These are phyloP conservation scores for Eucalyptus paniculata DNA, from an alignment of 345 rosid genomes.

Conservation along the genomic window DNA sequence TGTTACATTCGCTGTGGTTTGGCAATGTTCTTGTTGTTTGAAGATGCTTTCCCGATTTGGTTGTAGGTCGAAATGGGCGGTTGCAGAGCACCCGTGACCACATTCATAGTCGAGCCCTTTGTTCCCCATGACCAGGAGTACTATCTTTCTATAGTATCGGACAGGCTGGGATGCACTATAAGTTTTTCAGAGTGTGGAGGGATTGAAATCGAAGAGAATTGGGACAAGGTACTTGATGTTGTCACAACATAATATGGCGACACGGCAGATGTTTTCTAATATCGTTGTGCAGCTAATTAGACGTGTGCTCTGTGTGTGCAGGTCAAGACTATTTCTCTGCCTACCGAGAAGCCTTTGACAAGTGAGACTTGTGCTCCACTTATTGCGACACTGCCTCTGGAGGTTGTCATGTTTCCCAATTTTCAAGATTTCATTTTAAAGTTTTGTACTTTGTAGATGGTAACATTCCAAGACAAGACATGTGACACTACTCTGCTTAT, in stretches of 20 bases:
- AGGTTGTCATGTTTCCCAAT: slow-evolving; percentile 30
- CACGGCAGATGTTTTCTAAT: neutral
- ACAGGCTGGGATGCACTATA: slow-evolving; percentile 82
- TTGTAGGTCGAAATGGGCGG: slow-evolving; percentile 86
- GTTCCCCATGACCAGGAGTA: slow-evolving; percentile 86
- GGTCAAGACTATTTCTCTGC: slow-evolving; percentile 79
- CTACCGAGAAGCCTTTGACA: slow-evolving; percentile 62
- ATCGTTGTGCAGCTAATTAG: neutral
- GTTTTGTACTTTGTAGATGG: neutral
- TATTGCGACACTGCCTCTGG: slow-evolving; percentile 94
- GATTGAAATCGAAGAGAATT: slow-evolving; percentile 95
- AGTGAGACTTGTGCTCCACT: slow-evolving; percentile 77
- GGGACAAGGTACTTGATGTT: slow-evolving; percentile 63
- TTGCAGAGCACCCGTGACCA: slow-evolving; percentile 85
- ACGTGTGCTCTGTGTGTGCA: slow-evolving; percentile 2
- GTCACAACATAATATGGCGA: neutral
- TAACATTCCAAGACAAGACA: neutral
- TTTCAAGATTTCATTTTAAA: neutral
- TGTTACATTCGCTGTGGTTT: neutral
- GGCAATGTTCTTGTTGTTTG: neutral
- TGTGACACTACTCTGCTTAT: neutral
- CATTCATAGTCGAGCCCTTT: slow-evolving; percentile 93
- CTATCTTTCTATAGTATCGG: slow-evolving; percentile 77
- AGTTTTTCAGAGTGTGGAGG: slow-evolving; percentile 98
- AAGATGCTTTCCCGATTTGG: neutral